These are phyloP conservation scores for Serendipita sp. DNA, from an alignment of 768 basidiomycete species.

Conservation along the genomic window DNA sequence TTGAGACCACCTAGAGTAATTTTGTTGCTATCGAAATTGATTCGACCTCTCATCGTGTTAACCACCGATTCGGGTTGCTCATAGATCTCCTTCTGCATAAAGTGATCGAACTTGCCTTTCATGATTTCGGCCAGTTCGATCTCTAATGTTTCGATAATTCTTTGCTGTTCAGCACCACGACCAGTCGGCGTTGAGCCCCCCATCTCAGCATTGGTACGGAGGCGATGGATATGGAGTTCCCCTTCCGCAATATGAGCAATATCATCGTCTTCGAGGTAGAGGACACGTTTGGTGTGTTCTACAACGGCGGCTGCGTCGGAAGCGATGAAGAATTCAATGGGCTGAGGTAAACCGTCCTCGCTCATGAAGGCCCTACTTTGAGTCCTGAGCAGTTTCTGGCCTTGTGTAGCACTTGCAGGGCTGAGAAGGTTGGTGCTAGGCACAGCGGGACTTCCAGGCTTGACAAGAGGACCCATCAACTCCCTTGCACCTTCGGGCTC, in stretches of 20 bases:
- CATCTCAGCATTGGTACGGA: slow-evolving; percentile 66
- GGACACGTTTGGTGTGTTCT: slow-evolving; percentile 96
- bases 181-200: slow-evolving; percentile 35
- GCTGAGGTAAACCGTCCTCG: slow-evolving; percentile 94
- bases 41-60: slow-evolving; percentile 99
- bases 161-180: slow-evolving; percentile 50
- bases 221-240: slow-evolving; percentile 95
- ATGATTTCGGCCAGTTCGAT: slow-evolving; percentile 99
- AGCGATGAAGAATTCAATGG: slow-evolving; percentile 98
- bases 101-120: slow-evolving; percentile 99
- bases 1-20: slow-evolving; percentile 93
- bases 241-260: slow-evolving; percentile 96
- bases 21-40: slow-evolving; percentile 87
- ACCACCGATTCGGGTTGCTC: slow-evolving; percentile 96
- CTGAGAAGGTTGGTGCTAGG: slow-evolving; percentile 39
- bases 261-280: slow-evolving; percentile 97
- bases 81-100: slow-evolving; percentile 99
- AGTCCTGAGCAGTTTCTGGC: slow-evolving; percentile 64
- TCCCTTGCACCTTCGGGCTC: slow-evolving; percentile 34
- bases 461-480: slow-evolving; percentile 16
- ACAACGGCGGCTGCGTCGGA: slow-evolving; percentile 93
- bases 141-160: slow-evolving; percentile 95
- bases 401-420: slow-evolving; percentile 38
- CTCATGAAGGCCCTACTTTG: slow-evolving; percentile 98
- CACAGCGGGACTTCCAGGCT: slow-evolving; percentile 22